phyloP scores from a whole-genome alignment of 345 rosid species.

The Garcia nutans region DNA sequence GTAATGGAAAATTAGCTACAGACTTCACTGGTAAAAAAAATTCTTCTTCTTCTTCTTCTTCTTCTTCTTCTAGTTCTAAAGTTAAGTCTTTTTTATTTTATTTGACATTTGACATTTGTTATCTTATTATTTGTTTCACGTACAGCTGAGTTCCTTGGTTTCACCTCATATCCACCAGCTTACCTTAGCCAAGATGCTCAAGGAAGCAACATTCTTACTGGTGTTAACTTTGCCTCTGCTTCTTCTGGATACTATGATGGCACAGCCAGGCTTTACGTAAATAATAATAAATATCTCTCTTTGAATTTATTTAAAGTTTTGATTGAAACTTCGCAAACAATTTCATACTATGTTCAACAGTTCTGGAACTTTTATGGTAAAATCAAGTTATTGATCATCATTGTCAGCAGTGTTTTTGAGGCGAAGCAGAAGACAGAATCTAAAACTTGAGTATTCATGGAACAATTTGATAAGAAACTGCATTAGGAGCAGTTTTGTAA shows the following conservation, averaged over 20 bases:
- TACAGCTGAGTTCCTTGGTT: slow-evolving; percentile 84
- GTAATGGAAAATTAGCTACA: slow-evolving; percentile 80
- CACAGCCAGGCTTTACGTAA: slow-evolving; percentile 68
- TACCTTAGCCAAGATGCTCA: slow-evolving; percentile 69
- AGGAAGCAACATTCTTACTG: slow-evolving; percentile 52
- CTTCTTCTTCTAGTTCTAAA: not conserved
- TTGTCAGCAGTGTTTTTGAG: too few relatives aligned
- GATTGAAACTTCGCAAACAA: too few relatives aligned
- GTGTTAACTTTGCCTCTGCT: slow-evolving; percentile 89
- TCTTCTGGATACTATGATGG: slow-evolving; percentile 73
- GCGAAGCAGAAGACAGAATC: too few relatives aligned
- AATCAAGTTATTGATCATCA: too few relatives aligned
- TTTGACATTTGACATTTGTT: not conserved
- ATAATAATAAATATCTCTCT: slow-evolving; percentile 5
- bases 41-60: too few relatives aligned
- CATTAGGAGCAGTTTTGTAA: too few relatives aligned
- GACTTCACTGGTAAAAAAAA: slow-evolving; percentile 73
- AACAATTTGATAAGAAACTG: too few relatives aligned
- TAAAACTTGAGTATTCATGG: too few relatives aligned
- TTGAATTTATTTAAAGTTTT: not conserved
- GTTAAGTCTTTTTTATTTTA: slow-evolving; percentile 1
- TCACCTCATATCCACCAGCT: slow-evolving; percentile 75
- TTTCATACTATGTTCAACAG: too few relatives aligned
- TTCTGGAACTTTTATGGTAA: too few relatives aligned
- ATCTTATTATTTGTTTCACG: slow-evolving; percentile 7